Conservation (phyloP, 257 asterid species). For the Haberlea rhodopensis region DNA sequence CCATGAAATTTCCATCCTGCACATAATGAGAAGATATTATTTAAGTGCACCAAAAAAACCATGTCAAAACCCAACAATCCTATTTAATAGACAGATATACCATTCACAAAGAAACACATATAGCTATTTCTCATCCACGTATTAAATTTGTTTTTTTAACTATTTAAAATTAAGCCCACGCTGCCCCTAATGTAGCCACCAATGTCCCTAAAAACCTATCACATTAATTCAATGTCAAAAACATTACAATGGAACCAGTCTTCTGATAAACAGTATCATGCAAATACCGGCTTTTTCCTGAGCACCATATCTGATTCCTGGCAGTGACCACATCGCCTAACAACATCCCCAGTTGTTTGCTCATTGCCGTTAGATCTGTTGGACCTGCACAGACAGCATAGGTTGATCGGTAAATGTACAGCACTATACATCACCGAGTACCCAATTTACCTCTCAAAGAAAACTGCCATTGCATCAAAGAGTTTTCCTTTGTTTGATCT, state of each 20-base stretch:
- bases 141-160: slow-evolving; percentile 1
- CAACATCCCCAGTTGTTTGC: slow-evolving; percentile 56
- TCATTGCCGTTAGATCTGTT: slow-evolving; percentile 59
- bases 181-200: slow-evolving; percentile 14
- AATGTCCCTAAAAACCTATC: slow-evolving; percentile 6
- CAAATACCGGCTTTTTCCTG: slow-evolving; percentile 75
- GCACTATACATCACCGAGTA: slow-evolving; percentile 6
- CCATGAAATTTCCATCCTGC: slow-evolving; percentile 99
- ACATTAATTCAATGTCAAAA: slow-evolving; percentile 8
- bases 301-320: slow-evolving; percentile 88
- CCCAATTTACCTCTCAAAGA: slow-evolving; percentile 72
- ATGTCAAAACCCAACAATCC: slow-evolving; percentile 13
- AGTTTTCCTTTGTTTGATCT: slow-evolving; percentile 73
- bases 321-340: slow-evolving; percentile 77
- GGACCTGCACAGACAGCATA: slow-evolving; percentile 52
- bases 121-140: slow-evolving; percentile 10
- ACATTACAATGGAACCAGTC: background rate
- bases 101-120: slow-evolving; percentile 16
- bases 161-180: slow-evolving; percentile 11
- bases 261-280: slow-evolving; percentile 22
- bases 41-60: slow-evolving; percentile 24
- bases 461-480: slow-evolving; percentile 84
- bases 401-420: slow-evolving; percentile 24
- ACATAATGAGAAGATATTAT: slow-evolving; percentile 23
- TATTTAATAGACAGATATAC: slow-evolving; percentile 16